Base-by-base conservation (phyloP, 2,329 filamentous ascomycete genomes). In the Sclerotinia sclerotiorum region DNA sequence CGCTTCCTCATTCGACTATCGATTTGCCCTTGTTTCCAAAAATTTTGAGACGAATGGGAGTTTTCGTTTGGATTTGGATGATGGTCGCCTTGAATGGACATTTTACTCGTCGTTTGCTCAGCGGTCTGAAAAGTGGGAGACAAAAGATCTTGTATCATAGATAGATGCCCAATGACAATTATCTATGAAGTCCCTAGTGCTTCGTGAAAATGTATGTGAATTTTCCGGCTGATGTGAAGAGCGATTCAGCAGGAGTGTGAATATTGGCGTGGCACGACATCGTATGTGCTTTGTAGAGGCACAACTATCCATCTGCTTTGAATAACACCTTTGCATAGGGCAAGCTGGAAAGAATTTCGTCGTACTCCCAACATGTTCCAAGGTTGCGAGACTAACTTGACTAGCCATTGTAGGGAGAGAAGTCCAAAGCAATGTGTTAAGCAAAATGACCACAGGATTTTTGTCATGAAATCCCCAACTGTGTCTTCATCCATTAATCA, bases 121-220 rank as follows among this genome's bases (percentile, higher is more conserved):
- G 17, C 49, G 44, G 35, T 44, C 6, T 4, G 13, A 44, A 65
- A n/a, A 32, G n/a, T 8, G 32, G 62, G 8, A 32, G 62, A 55
- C 6, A 29, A 11, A 21, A n/a, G 19, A 29, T 17, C 42, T 44
- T n/a, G 49, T 63, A 55, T 44, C 62, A 56, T 65, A 65, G 61
- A 64, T 52, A 52, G 15, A 42, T 44, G 49, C 62, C 21, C n/a
- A 32, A 65, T 44, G 19, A 65, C 35, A 56, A 17, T 27, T 21
- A 44, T 56, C 19, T 29, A 55, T 65, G 32, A 32, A 0, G 17
- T 65, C 24, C 17, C 32, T 8, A 15, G 15, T 44, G 17, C 39
- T 19, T n/a, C 56, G 6, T 42, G 39, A 44, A 4, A 55, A 44
- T 44, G 13, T 10, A 4, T 55, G 13, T 65, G 49, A 44, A 5